A percentile compares a stretch with the other conserved stretches of the same genome.
Evolutionary conservation across 495 filamentous ascomycete genomes (phyloP).

Genomic region (Penicillium salamii): DNA sequence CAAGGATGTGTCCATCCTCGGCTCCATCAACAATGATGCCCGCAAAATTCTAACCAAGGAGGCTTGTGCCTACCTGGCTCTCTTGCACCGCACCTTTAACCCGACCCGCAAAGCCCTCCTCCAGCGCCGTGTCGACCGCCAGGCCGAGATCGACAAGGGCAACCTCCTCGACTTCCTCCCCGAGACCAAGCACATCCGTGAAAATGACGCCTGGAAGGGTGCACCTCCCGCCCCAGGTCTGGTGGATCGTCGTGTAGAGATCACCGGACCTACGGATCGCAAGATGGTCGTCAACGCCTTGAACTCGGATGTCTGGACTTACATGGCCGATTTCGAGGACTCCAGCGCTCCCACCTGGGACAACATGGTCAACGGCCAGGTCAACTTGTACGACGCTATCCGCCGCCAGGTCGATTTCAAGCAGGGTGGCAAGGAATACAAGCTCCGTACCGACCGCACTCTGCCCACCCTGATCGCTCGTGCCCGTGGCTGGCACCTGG

Average conservation of each 20-base stretch:
- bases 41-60: conserved; percentile 90
- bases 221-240: conserved; percentile 91
- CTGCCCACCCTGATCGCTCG: conserved; percentile 84
- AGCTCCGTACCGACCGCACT: conserved; percentile 81
- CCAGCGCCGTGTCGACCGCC: conserved; percentile 79
- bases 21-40: conserved; percentile 69
- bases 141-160: conserved; percentile 93
- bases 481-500: conserved; percentile 90
- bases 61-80: conserved; percentile 87
- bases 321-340: conserved; percentile 99
- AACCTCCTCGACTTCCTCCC: conserved; percentile 91
- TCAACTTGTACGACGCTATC: conserved; percentile 97
- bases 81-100: conserved; percentile 95
- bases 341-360: conserved; percentile 98
- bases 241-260: conserved; percentile 95
- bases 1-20: conserved; percentile 84
- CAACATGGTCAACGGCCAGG: conserved; percentile 98
- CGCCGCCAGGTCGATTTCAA: conserved; percentile 96
- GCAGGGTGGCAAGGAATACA: conserved; percentile 92
- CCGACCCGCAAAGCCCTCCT: conserved; percentile 82
- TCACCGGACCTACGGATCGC: conserved; percentile 94
- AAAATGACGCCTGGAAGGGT: conserved; percentile 91
- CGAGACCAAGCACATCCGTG: conserved; percentile 93
- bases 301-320: conserved; percentile 97
- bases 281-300: conserved; percentile 99